These are phyloP conservation scores for Fusarium chaquense DNA, from an alignment of 2,329 filamentous ascomycete genomes.

Conservation along the genomic window DNA sequence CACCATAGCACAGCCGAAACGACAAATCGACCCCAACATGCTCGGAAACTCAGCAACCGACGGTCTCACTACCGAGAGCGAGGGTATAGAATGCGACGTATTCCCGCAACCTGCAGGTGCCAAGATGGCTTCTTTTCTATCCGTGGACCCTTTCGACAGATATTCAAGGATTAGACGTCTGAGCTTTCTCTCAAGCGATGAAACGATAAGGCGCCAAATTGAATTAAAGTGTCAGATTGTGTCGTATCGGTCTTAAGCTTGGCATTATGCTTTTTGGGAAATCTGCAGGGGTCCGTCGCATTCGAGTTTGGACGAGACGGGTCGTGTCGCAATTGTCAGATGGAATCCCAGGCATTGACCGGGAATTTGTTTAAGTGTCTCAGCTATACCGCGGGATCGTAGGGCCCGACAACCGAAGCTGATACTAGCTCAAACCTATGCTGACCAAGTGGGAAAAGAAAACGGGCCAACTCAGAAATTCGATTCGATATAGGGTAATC, in stretches of 20 bases:
- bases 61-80: neutral
- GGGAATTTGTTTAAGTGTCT: slow-evolving; percentile 9
- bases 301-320: slow-evolving; percentile 5
- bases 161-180: slow-evolving; percentile 13
- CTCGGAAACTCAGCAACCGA: slow-evolving; percentile 29
- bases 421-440: neutral
- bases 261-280: slow-evolving; percentile 26
- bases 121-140: slow-evolving; percentile 24
- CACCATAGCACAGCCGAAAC: neutral
- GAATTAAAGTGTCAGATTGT: neutral
- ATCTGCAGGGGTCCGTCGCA: slow-evolving; percentile 21
- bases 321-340: slow-evolving; percentile 12
- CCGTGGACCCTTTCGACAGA: slow-evolving; percentile 1
- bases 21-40: slow-evolving; percentile 14
- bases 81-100: slow-evolving; percentile 9
- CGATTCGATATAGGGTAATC: neutral
- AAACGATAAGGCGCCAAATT: neutral
- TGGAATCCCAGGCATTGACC: slow-evolving; percentile 21
- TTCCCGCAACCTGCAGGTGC: slow-evolving; percentile 1
- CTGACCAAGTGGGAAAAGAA: neutral
- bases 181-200: slow-evolving; percentile 1
- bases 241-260: slow-evolving; percentile 15
- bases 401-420: neutral
- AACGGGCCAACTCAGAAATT: neutral
- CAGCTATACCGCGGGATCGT: slow-evolving; percentile 18